Conservation (phyloP, 331 rosid species). For the Rhamnella rubrinervis region DNA sequence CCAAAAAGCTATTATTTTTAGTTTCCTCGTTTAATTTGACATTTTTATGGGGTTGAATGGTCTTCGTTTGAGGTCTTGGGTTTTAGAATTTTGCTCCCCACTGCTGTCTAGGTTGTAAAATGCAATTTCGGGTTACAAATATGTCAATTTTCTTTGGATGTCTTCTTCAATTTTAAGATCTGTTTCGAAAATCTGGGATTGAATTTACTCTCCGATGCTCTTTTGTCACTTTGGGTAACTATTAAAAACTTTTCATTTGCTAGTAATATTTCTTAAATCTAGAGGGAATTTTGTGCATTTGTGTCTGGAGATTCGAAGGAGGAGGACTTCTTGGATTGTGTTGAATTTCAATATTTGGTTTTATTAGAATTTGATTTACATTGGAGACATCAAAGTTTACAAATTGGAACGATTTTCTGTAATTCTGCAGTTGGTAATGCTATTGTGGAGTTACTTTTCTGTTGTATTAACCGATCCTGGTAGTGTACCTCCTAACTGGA, state of each 20-base stretch:
- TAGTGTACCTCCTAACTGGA: conserved; percentile 87
- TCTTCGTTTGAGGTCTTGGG: neutral
- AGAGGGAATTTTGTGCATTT: neutral
- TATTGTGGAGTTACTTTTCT: conserved; percentile 95
- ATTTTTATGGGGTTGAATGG: neutral
- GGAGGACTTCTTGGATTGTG: conserved; percentile 1
- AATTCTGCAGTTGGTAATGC: conserved; percentile 84
- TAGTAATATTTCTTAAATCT: conserved; percentile 5
- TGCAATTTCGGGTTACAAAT: neutral
- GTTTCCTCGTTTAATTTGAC: neutral
- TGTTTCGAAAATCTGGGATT: neutral
- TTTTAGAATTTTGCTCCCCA: conserved; percentile 17
- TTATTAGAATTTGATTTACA: conserved; percentile 17
- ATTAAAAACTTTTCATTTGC: too few species aligned
- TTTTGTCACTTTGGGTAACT: neutral
- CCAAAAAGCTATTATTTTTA: neutral
- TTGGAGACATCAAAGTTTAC: conserved; percentile 8
- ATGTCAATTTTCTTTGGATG: neutral
- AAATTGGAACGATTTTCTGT: conserved; percentile 20
- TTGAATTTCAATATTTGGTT: neutral
- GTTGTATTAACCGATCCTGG: conserved; percentile 97
- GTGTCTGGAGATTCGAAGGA: neutral
- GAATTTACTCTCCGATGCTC: neutral
- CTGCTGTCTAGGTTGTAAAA: neutral
- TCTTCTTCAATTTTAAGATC: neutral